Percentiles rank a stretch among this genome's conserved stretches.
These are phyloP conservation scores for Chaetomium sp. DNA, from an alignment of 2,329 filamentous ascomycete genomes.

Conservation along the genomic window DNA sequence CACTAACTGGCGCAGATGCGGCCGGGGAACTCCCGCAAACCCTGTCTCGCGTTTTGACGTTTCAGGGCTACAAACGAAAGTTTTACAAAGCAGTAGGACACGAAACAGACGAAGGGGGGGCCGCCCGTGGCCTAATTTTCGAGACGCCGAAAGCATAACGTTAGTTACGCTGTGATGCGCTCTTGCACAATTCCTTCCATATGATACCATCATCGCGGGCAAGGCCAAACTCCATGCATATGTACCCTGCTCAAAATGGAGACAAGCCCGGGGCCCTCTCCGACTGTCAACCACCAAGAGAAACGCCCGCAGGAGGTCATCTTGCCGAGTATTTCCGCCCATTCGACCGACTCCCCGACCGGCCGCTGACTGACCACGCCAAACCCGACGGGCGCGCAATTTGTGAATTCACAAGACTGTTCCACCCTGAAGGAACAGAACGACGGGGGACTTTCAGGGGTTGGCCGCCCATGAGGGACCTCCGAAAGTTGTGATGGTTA, in stretches of 20 bases:
- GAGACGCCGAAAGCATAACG: constrained; percentile 8
- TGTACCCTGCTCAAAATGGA: constrained; percentile 3
- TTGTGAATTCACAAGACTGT: too few species aligned
- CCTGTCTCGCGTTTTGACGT: not conserved
- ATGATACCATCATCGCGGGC: constrained; percentile 10
- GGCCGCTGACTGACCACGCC: too few species aligned
- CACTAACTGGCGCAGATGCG: too few species aligned
- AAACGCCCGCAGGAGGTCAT: too few species aligned
- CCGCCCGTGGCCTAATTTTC: not conserved
- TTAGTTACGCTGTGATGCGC: not conserved
- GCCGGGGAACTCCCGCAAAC: not conserved
- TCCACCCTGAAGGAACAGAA: too few species aligned
- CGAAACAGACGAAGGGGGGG: too few species aligned
- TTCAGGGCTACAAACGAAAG: not conserved
- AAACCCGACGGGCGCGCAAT: too few species aligned
- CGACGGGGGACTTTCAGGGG: not conserved
- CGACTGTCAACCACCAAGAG: too few species aligned
- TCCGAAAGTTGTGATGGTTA: constrained; percentile 7
- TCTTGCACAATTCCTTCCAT: not conserved
- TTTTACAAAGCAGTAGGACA: too few species aligned
- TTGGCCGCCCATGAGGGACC: not conserved
- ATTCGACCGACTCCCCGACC: too few species aligned
- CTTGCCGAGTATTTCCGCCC: too few species aligned
- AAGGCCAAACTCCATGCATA: constrained; percentile 1
- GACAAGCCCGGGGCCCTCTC: not conserved